Evolutionary conservation across 306 rosid species (phyloP), one percentile per base, ranked within the genome.

Genomic region (Begonia fuchsioides): DNA sequence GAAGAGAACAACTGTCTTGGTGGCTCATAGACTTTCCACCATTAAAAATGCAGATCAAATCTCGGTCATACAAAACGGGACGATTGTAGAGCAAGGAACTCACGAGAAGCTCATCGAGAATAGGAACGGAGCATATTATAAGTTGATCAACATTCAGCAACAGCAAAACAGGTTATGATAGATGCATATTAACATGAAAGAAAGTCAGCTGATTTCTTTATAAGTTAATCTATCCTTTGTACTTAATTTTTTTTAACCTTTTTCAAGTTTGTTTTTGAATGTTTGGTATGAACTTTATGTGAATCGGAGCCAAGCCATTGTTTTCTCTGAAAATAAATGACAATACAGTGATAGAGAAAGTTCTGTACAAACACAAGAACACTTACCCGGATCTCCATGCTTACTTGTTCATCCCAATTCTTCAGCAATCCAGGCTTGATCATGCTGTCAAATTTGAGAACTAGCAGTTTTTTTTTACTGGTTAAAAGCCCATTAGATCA

Each of bases 21-120:
- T 90, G 65, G 98, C 98, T 13, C 98, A 90, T 48, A 76, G 98
- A 61, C 63, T 90, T 40, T 84, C 95, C 20, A 90, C 97, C 1
- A 90, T 90, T 62, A 71, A 81, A 52, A 79, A 90, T 62, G 86
- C 95, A 39, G 92, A 90, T 61, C 82, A 79, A 68, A 90, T 84
- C 54, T 84, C 97, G 41, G 94, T 90, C 59, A 68, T 90, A 13
- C 94, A 90, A 50, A 77, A 75, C 47, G 95, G 97, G 6, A 90
- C 69, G 81, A 90, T 90, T 20, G 75, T 84, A 26, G 97, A 90
- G 72, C 97, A 84, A 69, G 97, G 95, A 26, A 75, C 69, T 46
- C 97, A 84, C 67, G 72, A 80, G 45, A 52, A 67, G 59, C 95
- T 90, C 13, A n/a, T 53, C 48, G 97, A 81, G 48, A 81, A 84